Percentiles rank a stretch among this genome's conserved stretches.
Conservation (phyloP, 805 yeast genomes). For the Candida railenensis region DNA sequence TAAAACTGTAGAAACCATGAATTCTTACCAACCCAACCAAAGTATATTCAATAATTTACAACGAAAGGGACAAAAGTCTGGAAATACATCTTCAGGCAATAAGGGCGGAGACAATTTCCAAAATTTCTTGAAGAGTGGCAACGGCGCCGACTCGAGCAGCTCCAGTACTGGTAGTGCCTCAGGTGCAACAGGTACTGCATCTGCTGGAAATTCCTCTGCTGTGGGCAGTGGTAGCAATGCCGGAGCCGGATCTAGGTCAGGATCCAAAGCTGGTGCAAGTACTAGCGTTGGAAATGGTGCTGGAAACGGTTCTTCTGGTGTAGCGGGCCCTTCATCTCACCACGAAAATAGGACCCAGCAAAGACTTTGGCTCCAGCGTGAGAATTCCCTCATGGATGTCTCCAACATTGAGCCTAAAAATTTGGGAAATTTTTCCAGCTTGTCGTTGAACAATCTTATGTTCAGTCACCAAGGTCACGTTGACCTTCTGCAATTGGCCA, state of each 20-base stretch:
- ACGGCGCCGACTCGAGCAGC: constrained; percentile 4
- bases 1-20: constrained; percentile 29
- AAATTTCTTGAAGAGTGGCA: constrained; percentile 20
- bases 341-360: constrained; percentile 77
- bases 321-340: not conserved
- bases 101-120: constrained; percentile 32
- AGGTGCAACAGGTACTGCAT: not conserved
- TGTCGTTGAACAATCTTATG: constrained; percentile 26
- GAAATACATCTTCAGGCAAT: constrained; percentile 7
- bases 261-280: not conserved
- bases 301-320: not conserved
- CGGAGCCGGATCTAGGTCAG: not conserved
- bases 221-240: not conserved
- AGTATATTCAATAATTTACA: constrained; percentile 41
- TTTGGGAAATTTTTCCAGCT: constrained; percentile 35
- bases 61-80: constrained; percentile 28
- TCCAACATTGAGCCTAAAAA: constrained; percentile 27
- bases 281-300: not conserved
- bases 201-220: not conserved
- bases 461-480: constrained; percentile 3
- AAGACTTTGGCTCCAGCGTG: constrained; percentile 79
- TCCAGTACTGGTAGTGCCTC: not conserved
- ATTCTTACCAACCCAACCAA: constrained; percentile 43
- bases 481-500: not conserved
- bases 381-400: constrained; percentile 65